phyloP scores from a whole-genome alignment of 139 green algal genomes.

The Tetraselmis chui region DNA sequence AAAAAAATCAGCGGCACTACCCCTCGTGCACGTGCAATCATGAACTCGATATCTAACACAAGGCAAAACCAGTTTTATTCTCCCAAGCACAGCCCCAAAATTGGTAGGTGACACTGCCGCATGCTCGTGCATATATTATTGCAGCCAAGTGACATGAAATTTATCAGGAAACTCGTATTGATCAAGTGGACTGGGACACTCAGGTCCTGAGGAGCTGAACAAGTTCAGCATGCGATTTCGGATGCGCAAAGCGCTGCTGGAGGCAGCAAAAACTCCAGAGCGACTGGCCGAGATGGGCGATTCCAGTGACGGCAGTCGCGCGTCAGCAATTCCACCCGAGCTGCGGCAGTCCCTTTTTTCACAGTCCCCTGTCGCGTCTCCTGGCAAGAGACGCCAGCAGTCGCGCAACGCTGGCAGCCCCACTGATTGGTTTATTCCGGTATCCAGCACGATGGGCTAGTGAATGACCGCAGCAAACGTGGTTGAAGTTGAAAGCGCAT shows the following conservation, averaged over 20 bases:
- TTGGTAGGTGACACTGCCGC: not conserved
- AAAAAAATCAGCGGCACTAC: not conserved
- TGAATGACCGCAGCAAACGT: too few relatives aligned
- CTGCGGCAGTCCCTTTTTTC: not conserved
- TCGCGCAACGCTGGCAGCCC: not conserved
- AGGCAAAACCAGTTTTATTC: not conserved
- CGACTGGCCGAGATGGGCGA: not conserved
- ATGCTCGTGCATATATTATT: too few relatives aligned
- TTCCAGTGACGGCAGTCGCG: not conserved
- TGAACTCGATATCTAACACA: not conserved
- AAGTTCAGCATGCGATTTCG: not conserved
- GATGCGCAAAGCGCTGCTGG: not conserved
- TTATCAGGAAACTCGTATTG: too few relatives aligned
- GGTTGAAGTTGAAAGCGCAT: too few relatives aligned
- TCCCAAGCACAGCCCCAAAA: not conserved
- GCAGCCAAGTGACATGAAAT: too few relatives aligned
- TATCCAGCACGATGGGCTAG: not conserved
- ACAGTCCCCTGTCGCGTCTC: not conserved
- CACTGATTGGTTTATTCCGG: not conserved
- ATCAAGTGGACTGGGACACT: too few relatives aligned
- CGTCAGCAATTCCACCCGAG: not conserved
- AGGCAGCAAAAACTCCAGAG: not conserved
- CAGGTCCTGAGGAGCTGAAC: not conserved
- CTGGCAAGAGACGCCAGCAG: not conserved
- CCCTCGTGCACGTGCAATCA: not conserved